Percentiles rank a stretch among this genome's conserved stretches.
Conservation (phyloP, 2,329 filamentous ascomycete species). For the Pleurostoma richardsiae region DNA sequence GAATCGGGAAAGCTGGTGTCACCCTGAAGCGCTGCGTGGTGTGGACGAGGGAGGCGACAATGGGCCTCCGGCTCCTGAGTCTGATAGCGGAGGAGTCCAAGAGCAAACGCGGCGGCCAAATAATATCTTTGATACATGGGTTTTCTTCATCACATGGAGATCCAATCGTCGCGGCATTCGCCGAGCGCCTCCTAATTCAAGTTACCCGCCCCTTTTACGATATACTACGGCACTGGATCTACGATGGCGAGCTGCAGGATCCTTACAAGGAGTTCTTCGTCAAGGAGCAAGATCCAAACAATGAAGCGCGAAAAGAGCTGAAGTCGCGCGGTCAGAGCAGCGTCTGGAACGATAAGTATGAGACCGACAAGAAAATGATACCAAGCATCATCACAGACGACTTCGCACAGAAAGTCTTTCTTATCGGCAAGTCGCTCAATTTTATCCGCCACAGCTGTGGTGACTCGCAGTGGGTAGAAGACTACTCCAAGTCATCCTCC, state of each 20-base stretch:
- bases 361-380: slow-evolving; percentile 77
- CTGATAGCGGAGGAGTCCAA: slow-evolving; percentile 89
- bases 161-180: slow-evolving; percentile 88
- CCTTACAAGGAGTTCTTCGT: slow-evolving; percentile 96
- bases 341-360: slow-evolving; percentile 98
- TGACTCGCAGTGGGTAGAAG: slow-evolving; percentile 92
- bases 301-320: slow-evolving; percentile 35
- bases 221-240: slow-evolving; percentile 95
- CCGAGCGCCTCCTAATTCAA: slow-evolving; percentile 78
- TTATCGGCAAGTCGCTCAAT: slow-evolving; percentile 96
- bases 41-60: slow-evolving; percentile 95
- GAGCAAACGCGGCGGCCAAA: slow-evolving; percentile 76
- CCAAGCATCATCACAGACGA: slow-evolving; percentile 90
- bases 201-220: slow-evolving; percentile 95
- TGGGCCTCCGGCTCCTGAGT: slow-evolving; percentile 90
- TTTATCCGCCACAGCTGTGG: slow-evolving; percentile 96
- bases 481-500: slow-evolving; percentile 87
- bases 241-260: slow-evolving; percentile 95
- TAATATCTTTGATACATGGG: slow-evolving; percentile 89
- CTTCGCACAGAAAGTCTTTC: slow-evolving; percentile 92
- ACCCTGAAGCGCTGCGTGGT: slow-evolving; percentile 94
- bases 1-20: slow-evolving; percentile 80
- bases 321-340: slow-evolving; percentile 67
- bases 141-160: slow-evolving; percentile 94
- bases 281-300: slow-evolving; percentile 64